Percentiles rank a stretch among this genome's conserved stretches.
Evolutionary conservation across 805 yeast genomes (phyloP).

Genomic region (Candida qinlingensis): DNA sequence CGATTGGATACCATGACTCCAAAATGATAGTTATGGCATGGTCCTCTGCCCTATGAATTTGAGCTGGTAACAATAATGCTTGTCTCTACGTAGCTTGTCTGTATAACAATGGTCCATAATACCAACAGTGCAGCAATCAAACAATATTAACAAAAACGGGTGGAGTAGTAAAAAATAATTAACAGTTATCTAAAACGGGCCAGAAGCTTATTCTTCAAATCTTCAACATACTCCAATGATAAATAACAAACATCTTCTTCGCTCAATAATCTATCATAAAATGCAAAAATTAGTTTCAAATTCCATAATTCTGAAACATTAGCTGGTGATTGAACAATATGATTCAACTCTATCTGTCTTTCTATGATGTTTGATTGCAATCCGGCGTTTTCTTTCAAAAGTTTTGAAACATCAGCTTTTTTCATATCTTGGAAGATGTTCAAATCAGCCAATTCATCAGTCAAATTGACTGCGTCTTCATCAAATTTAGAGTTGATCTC

Average conservation of each 20-base stretch:
- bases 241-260: conserved; percentile 36
- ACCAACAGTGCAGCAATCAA: too few relatives aligned
- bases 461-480: background rate
- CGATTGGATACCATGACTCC: too few relatives aligned
- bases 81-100: too few relatives aligned
- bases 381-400: conserved; percentile 14
- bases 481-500: conserved; percentile 19
- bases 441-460: conserved; percentile 8
- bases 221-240: conserved; percentile 46
- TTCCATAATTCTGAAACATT: conserved; percentile 58
- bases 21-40: too few relatives aligned
- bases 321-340: conserved; percentile 36
- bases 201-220: conserved; percentile 42
- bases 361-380: conserved; percentile 45
- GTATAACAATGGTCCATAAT: too few relatives aligned
- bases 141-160: too few relatives aligned
- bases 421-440: conserved; percentile 13
- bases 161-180: too few relatives aligned
- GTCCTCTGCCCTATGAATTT: too few relatives aligned
- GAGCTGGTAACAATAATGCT: too few relatives aligned
- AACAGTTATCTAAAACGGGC: background rate
- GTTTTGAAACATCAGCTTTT: conserved; percentile 15
- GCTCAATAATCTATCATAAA: conserved; percentile 39
- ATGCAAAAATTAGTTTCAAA: conserved; percentile 55
- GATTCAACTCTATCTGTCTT: conserved; percentile 45